Conservation (phyloP, 768 basidiomycete species). For the Botryobasidium botryosum region DNA sequence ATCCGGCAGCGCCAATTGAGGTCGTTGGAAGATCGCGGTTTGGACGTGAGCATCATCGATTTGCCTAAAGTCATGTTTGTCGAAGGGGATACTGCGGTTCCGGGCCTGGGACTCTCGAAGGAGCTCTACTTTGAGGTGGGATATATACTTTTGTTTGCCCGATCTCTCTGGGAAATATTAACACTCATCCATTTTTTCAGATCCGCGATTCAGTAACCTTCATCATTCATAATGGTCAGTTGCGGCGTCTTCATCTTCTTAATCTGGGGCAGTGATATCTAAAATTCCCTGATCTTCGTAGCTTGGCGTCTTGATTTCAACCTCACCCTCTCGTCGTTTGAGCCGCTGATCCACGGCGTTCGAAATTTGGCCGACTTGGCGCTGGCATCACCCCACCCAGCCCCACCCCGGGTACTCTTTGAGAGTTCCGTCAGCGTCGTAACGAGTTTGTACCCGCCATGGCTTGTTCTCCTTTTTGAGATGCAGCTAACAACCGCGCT, state of each 20-base stretch:
- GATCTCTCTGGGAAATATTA: background rate
- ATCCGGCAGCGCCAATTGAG: background rate
- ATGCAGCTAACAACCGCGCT: too few species aligned
- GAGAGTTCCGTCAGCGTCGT: constrained; percentile 8
- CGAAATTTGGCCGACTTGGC: constrained; percentile 10
- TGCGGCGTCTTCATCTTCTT: background rate
- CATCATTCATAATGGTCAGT: constrained; percentile 7
- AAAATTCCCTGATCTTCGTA: too few species aligned
- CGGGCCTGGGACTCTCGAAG: background rate
- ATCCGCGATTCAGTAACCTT: constrained; percentile 2
- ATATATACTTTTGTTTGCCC: background rate
- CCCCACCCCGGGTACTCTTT: constrained; percentile 11
- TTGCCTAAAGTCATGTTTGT: constrained; percentile 8
- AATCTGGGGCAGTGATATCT: background rate
- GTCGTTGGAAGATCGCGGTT: constrained; percentile 4
- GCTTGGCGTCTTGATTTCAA: constrained; percentile 14
- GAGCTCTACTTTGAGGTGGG: constrained; percentile 6
- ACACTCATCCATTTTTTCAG: background rate
- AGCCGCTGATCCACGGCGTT: constrained; percentile 9
- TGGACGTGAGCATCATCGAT: background rate
- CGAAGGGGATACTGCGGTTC: constrained; percentile 5
- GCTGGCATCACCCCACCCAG: constrained; percentile 3
- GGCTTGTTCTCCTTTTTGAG: background rate
- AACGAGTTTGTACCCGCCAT: constrained; percentile 1
- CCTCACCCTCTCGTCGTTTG: constrained; percentile 7